A percentile compares a stretch with the other conserved stretches of the same genome.
Evolutionary conservation across 345 rosid species (phyloP).

Genomic region (Balakata baccata): DNA sequence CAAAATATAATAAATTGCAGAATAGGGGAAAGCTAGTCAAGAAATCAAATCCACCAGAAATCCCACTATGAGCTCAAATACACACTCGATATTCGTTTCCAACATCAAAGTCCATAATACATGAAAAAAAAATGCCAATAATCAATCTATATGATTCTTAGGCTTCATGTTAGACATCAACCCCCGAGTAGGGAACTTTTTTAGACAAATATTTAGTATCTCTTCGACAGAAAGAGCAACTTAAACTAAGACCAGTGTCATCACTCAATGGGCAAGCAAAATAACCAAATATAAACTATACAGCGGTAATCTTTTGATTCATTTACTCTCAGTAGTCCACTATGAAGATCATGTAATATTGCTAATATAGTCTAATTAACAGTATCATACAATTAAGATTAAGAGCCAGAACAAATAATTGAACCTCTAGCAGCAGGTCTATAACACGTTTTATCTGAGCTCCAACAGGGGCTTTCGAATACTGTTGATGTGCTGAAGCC

Average conservation of each 20-base stretch:
- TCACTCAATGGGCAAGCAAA: not conserved
- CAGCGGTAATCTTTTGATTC: not conserved
- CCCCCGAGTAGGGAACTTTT: not conserved
- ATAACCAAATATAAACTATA: not conserved
- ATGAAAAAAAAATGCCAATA: not conserved
- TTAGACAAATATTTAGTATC: not conserved
- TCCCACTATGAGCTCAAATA: not conserved
- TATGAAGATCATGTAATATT: not conserved
- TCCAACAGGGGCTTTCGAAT: constrained; percentile 71
- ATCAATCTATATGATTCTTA: not conserved
- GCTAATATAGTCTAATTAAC: not conserved
- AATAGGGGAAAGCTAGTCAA: not conserved
- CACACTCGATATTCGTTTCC: not conserved
- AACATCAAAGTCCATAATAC: not conserved
- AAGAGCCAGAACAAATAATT: not conserved
- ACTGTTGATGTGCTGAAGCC: constrained; percentile 54
- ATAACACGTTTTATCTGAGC: constrained; percentile 94
- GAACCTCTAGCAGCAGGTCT: constrained; percentile 55
- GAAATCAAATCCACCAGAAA: not conserved
- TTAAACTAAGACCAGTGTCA: not conserved
- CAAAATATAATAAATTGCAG: not conserved
- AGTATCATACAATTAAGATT: not conserved
- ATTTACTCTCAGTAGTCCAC: not conserved
- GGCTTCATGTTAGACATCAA: not conserved
- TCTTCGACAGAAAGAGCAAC: not conserved